Conservation (phyloP, 228 moss, liverwort and hornwort genomes). For the Sphagnum fallax region DNA sequence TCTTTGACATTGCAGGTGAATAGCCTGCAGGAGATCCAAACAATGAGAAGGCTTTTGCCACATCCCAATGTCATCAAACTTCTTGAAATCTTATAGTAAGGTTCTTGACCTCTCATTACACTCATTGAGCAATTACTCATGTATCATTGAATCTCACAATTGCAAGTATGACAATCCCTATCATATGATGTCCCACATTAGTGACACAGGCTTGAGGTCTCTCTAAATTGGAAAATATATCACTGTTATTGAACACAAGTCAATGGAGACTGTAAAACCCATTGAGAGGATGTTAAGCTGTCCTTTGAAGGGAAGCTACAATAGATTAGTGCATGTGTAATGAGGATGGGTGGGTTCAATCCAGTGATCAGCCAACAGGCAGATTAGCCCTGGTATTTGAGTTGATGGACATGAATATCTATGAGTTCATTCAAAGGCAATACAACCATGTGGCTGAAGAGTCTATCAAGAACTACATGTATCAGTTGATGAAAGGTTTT, state of each 20-base stretch:
- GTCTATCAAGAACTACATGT: constrained; percentile 86
- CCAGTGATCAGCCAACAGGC: constrained; percentile 87
- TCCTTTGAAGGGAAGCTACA: too few species aligned
- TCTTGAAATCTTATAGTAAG: constrained; percentile 84
- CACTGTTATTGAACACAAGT: too few species aligned
- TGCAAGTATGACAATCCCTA: too few species aligned
- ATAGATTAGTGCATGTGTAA: too few species aligned
- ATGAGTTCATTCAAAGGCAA: constrained; percentile 91
- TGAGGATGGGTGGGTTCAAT: too few species aligned
- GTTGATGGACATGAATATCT: constrained; percentile 99
- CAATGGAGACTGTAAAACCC: too few species aligned
- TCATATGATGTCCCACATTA: too few species aligned
- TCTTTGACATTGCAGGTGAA: constrained; percentile 46
- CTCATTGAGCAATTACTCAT: too few species aligned
- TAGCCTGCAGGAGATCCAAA: constrained; percentile 90
- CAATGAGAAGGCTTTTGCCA: constrained; percentile 91
- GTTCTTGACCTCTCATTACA: constrained; percentile 2
- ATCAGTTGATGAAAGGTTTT: constrained; percentile 93
- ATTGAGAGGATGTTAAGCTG: too few species aligned
- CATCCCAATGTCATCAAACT: constrained; percentile 97
- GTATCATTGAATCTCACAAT: too few species aligned
- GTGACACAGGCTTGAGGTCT: too few species aligned
- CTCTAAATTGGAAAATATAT: too few species aligned
- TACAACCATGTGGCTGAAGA: constrained; percentile 86
- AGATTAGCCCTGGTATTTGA: constrained; percentile 91